Evolutionary conservation across 495 filamentous ascomycete species (phyloP).

Genomic region (Hyaloscypha hepaticicola): DNA sequence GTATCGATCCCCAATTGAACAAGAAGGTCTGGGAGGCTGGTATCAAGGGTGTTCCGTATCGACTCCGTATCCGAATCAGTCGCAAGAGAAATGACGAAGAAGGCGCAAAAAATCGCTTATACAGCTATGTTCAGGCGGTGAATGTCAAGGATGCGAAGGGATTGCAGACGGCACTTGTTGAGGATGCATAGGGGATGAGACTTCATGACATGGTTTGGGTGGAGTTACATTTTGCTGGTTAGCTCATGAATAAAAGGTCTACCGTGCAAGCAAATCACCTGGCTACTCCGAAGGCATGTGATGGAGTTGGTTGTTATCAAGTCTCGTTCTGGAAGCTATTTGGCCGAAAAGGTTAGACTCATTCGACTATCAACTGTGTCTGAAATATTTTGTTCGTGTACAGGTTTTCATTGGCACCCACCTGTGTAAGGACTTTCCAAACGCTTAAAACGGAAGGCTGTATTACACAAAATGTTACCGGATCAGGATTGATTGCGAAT

Average conservation of each 20-base stretch:
- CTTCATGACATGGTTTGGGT: conserved; percentile 28
- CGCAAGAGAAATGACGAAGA: conserved; percentile 99
- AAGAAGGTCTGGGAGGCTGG: conserved; percentile 99
- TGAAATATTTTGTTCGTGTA: too few relatives aligned
- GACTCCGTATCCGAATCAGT: conserved; percentile 95
- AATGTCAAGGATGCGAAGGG: conserved; percentile 99
- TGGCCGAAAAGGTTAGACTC: too few relatives aligned
- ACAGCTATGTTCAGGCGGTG: conserved; percentile 98
- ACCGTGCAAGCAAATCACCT: conserved; percentile 6
- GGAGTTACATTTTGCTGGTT: conserved; percentile 34
- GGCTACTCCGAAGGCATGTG: background rate
- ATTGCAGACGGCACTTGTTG: conserved; percentile 78
- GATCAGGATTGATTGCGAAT: too few relatives aligned
- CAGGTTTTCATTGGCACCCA: too few relatives aligned
- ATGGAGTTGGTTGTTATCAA: background rate
- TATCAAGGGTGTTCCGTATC: conserved; percentile 96
- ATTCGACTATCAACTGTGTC: too few relatives aligned
- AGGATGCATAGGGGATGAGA: conserved; percentile 39
- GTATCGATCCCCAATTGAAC: conserved; percentile 96
- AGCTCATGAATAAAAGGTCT: conserved; percentile 34
- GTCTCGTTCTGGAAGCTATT: background rate
- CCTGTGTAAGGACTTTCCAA: too few relatives aligned
- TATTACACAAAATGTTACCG: too few relatives aligned
- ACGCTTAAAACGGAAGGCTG: too few relatives aligned
- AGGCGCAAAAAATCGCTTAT: conserved; percentile 96